Conservation (phyloP, 495 filamentous ascomycete species). For the Rusavskia elegans region DNA sequence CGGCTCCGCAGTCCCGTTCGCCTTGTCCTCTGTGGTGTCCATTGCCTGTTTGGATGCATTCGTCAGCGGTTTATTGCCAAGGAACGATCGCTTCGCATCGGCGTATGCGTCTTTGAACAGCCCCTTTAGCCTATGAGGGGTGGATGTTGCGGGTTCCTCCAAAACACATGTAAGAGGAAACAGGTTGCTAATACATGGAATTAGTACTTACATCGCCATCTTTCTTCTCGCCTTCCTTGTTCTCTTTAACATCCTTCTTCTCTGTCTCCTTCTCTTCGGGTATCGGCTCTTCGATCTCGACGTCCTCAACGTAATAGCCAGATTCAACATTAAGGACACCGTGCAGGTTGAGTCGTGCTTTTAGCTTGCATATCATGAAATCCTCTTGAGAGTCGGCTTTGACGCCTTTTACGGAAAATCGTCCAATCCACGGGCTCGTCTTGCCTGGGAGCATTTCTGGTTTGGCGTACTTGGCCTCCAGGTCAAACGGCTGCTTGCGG, state of each 20-base stretch:
- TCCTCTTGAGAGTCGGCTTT: conserved; percentile 63
- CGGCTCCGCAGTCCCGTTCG: conserved; percentile 47
- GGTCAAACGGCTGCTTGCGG: conserved; percentile 91
- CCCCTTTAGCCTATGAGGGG: conserved; percentile 10
- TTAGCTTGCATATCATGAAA: conserved; percentile 99
- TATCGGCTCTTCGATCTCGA: conserved; percentile 92
- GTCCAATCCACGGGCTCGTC: conserved; percentile 84
- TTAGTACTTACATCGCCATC: conserved; percentile 54
- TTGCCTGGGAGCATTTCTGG: conserved; percentile 82
- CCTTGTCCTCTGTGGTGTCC: conserved; percentile 51
- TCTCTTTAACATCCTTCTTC: conserved; percentile 23
- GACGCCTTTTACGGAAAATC: conserved; percentile 86
- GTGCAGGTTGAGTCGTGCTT: conserved; percentile 93
- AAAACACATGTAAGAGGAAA: background rate
- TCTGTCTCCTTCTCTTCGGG: conserved; percentile 37
- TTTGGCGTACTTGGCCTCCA: conserved; percentile 86
- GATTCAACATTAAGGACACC: conserved; percentile 93
- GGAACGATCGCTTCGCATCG: conserved; percentile 7
- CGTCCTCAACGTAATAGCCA: conserved; percentile 95
- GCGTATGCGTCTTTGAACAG: conserved; percentile 11
- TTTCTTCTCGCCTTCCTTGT: conserved; percentile 44
- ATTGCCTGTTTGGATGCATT: conserved; percentile 47
- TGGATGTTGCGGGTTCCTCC: background rate
- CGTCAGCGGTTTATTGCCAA: conserved; percentile 15
- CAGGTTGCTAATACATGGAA: background rate